A percentile compares a stretch with the other conserved stretches of the same genome.
These are phyloP conservation scores for Tetrapyrgos nigripes DNA, from an alignment of 1,284 basidiomycete genomes.

Conservation along the genomic window DNA sequence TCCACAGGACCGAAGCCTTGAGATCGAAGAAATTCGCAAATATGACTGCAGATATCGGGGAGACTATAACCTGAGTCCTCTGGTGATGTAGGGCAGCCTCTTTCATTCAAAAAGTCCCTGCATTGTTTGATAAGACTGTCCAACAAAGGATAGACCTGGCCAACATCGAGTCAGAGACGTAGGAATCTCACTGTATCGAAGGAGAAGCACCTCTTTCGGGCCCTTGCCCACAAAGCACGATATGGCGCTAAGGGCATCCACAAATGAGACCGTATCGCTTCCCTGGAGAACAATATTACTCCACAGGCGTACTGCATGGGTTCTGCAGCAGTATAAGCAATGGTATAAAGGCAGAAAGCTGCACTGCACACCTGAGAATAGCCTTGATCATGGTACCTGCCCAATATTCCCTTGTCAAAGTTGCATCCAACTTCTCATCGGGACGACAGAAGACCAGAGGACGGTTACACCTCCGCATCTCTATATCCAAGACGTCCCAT, in stretches of 20 bases:
- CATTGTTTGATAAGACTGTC: constrained; percentile 50
- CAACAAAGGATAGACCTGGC: constrained; percentile 43
- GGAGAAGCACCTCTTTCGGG: constrained; percentile 43
- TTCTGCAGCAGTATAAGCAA: constrained; percentile 45
- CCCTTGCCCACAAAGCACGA: constrained; percentile 62
- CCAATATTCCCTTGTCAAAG: constrained; percentile 3
- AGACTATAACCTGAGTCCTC: constrained; percentile 35
- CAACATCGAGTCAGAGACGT: not conserved
- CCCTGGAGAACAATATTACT: constrained; percentile 27
- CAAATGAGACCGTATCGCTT: constrained; percentile 43
- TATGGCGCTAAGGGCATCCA: constrained; percentile 54
- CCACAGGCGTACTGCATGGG: constrained; percentile 52
- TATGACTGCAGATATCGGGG: constrained; percentile 40
- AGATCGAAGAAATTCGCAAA: constrained; percentile 54
- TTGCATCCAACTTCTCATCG: not conserved
- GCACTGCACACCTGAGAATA: not conserved
- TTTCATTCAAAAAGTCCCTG: constrained; percentile 38
- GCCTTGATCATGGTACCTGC: not conserved
- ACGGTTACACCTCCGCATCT: constrained; percentile 28
- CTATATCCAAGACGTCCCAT: constrained; percentile 57
- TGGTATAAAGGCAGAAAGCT: not conserved
- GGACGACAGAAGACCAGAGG: not conserved
- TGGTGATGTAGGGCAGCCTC: constrained; percentile 26
- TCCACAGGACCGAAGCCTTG: constrained; percentile 48
- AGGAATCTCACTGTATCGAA: not conserved